These are phyloP conservation scores for Zygosaccharomyces pseudobailii DNA, from an alignment of 1,139 yeast genomes.

Conservation along the genomic window DNA sequence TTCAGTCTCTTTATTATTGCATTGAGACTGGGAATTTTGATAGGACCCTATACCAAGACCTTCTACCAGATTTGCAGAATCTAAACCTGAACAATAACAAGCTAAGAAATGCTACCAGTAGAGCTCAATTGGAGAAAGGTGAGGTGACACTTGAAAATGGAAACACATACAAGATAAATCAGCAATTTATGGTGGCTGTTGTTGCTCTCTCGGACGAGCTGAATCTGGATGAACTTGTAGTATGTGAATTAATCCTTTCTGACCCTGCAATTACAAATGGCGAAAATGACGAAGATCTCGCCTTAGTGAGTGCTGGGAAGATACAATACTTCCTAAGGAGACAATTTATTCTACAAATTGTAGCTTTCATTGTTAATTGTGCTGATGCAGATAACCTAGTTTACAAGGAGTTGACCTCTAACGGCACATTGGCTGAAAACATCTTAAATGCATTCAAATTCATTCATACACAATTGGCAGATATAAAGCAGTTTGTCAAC, in stretches of 20 bases:
- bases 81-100: constrained; percentile 23
- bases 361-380: constrained; percentile 50
- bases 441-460: constrained; percentile 51
- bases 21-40: constrained; percentile 26
- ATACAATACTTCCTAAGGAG: constrained; percentile 66
- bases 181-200: constrained; percentile 48
- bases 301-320: constrained; percentile 62
- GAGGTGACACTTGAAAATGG: constrained; percentile 48
- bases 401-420: constrained; percentile 23
- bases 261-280: constrained; percentile 3
- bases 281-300: constrained; percentile 38
- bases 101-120: constrained; percentile 47
- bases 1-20: constrained; percentile 28
- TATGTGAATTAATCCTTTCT: constrained; percentile 51
- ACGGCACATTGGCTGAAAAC: constrained; percentile 36
- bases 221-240: constrained; percentile 61
- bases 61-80: constrained; percentile 27
- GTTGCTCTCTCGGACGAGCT: constrained; percentile 58
- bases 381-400: constrained; percentile 21
- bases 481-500: constrained; percentile 59
- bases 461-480: constrained; percentile 51
- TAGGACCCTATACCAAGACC: constrained; percentile 18
- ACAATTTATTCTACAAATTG: constrained; percentile 65
- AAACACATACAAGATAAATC: constrained; percentile 44
- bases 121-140: constrained; percentile 51